These are phyloP conservation scores for Fonticula alba DNA, from an alignment of 78 protist species.

Conservation along the genomic window DNA sequence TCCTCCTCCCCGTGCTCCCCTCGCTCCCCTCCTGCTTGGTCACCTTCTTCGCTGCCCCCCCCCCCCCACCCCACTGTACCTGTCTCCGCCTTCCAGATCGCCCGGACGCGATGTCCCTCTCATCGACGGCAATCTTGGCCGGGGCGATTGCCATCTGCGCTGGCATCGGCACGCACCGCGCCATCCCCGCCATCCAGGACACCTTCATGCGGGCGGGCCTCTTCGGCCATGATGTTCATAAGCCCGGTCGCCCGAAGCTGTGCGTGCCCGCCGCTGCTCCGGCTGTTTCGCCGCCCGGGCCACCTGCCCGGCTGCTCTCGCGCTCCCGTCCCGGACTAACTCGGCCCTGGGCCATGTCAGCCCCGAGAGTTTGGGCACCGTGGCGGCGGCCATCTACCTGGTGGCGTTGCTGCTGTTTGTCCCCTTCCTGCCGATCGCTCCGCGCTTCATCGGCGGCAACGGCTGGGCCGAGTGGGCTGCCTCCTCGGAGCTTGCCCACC, in stretches of 20 bases:
- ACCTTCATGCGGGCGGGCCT: conserved; percentile 4
- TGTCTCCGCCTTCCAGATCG: too few relatives aligned
- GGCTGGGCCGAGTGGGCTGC: background rate
- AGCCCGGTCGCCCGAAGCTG: background rate
- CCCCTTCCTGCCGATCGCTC: conserved; percentile 7
- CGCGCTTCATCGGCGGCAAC: background rate
- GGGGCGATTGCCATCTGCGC: too few relatives aligned
- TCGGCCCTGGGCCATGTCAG: conserved; percentile 14
- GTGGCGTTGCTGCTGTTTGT: conserved; percentile 40
- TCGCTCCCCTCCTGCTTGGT: too few relatives aligned
- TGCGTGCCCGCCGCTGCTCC: background rate
- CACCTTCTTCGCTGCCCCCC: too few relatives aligned
- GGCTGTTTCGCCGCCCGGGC: background rate
- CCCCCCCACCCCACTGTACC: too few relatives aligned
- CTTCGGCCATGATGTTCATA: conserved; percentile 27
- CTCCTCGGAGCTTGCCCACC: too few relatives aligned
- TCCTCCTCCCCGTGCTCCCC: too few relatives aligned
- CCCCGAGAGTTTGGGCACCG: conserved; percentile 70
- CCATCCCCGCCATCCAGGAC: background rate
- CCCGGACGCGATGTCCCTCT: too few relatives aligned
- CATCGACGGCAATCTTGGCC: too few relatives aligned
- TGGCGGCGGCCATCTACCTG: conserved; percentile 45
- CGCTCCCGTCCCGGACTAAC: background rate
- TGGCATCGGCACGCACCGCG: background rate
- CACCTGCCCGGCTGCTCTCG: background rate